Evolutionary conservation across 305 asterid genomes (phyloP).

Genomic region (Lippia alba): DNA sequence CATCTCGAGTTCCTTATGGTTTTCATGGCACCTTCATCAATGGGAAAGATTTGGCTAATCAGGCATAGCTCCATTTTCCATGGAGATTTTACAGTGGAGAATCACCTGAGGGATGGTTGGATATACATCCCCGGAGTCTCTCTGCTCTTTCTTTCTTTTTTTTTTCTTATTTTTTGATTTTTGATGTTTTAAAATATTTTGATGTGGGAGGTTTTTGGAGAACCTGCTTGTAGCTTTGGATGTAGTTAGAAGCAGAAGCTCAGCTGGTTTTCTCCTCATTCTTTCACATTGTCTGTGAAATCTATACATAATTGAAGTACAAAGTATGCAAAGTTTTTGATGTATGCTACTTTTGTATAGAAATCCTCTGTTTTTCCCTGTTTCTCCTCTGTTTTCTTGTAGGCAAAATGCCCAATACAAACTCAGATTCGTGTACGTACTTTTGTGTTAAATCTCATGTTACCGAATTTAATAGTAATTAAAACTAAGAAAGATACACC

Average conservation of each 20-base stretch:
- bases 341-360: background rate
- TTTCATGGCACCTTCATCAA: constrained; percentile 57
- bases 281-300: constrained; percentile 51
- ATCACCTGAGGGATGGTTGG: constrained; percentile 49
- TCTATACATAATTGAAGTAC: constrained; percentile 13
- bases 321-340: background rate
- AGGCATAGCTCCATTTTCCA: constrained; percentile 31
- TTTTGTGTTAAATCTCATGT: too few species aligned
- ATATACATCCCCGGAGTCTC: constrained; percentile 53
- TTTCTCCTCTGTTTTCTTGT: background rate
- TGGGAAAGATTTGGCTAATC: constrained; percentile 39
- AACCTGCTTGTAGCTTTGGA: constrained; percentile 70
- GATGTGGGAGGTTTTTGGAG: constrained; percentile 52
- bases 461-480: too few species aligned
- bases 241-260: constrained; percentile 69
- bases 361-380: constrained; percentile 27
- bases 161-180: background rate
- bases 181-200: background rate
- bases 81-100: constrained; percentile 34
- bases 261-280: constrained; percentile 68
- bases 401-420: background rate
- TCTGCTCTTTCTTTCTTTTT: background rate
- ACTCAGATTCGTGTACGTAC: too few species aligned
- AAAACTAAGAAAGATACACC: too few species aligned
- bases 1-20: constrained; percentile 60